phyloP scores from a whole-genome alignment of 805 yeast species.

The Candida pseudoglaebosa region DNA sequence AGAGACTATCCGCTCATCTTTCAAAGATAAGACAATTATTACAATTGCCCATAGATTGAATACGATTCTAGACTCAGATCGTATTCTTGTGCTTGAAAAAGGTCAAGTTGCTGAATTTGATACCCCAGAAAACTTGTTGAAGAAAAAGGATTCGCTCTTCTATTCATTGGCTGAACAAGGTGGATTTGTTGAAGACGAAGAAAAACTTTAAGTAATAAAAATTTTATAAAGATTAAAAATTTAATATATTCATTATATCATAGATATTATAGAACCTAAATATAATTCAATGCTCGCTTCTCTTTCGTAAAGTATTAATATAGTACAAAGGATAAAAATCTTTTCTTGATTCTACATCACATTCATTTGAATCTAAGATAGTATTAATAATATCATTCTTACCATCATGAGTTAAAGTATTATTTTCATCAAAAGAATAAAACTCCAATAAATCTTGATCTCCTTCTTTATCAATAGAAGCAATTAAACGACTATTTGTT shows the following conservation, averaged over 20 bases:
- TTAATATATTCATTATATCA: too few relatives aligned
- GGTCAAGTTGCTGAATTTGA: conserved; percentile 78
- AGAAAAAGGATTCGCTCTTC: conserved; percentile 65
- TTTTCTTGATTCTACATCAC: conserved; percentile 29
- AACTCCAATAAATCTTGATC: conserved; percentile 22
- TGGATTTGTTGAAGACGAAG: conserved; percentile 46
- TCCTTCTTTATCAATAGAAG: conserved; percentile 29
- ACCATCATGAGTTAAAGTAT: conserved; percentile 15
- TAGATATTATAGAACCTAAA: not conserved
- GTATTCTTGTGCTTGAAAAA: conserved; percentile 69
- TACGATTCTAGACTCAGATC: conserved; percentile 78
- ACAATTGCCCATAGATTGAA: conserved; percentile 84
- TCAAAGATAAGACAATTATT: conserved; percentile 70
- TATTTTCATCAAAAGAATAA: conserved; percentile 16
- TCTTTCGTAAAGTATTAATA: conserved; percentile 50
- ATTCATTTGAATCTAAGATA: conserved; percentile 24
- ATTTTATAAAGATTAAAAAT: too few relatives aligned
- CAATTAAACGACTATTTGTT: conserved; percentile 17
- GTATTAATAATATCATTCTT: conserved; percentile 14
- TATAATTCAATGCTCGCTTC: conserved; percentile 51
- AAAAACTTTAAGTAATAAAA: too few relatives aligned
- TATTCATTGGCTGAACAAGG: conserved; percentile 80
- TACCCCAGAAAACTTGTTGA: conserved; percentile 61
- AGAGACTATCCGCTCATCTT: conserved; percentile 71
- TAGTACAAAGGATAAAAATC: conserved; percentile 49